Conservation (phyloP, 495 filamentous ascomycete genomes). For the Staphylotrichum longicolle region DNA sequence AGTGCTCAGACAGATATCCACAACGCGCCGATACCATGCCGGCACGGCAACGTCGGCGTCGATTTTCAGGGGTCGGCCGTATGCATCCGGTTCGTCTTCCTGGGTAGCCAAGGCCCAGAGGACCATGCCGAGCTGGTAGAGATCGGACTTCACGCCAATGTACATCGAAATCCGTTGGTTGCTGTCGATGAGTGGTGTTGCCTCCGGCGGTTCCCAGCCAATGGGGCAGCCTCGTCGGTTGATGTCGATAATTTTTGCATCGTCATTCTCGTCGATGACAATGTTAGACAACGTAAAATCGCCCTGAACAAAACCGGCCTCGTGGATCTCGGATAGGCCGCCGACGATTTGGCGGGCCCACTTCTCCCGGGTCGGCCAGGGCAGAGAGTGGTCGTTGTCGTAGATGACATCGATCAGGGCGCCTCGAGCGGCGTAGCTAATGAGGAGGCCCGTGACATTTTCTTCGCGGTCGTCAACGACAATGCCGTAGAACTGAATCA, state of each 20-base stretch:
- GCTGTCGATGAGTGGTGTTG: conserved; percentile 80
- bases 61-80: conserved; percentile 64
- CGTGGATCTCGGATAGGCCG: conserved; percentile 89
- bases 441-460: conserved; percentile 83
- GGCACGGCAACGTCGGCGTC: conserved; percentile 42
- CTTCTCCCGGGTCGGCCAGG: conserved; percentile 75
- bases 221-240: conserved; percentile 94
- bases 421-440: conserved; percentile 84
- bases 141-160: conserved; percentile 95
- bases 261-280: conserved; percentile 77
- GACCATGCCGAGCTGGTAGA: conserved; percentile 96
- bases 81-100: conserved; percentile 84
- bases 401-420: conserved; percentile 90
- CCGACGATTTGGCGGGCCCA: conserved; percentile 94
- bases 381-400: conserved; percentile 61
- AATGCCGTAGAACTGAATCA: conserved; percentile 85
- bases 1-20: conserved; percentile 45
- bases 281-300: conserved; percentile 98
- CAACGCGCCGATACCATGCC: conserved; percentile 44
- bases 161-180: conserved; percentile 96
- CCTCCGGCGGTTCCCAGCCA: conserved; percentile 96
- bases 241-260: conserved; percentile 98
- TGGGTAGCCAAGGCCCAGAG: conserved; percentile 87
- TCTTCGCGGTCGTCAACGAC: conserved; percentile 77
- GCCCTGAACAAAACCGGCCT: conserved; percentile 94